These are phyloP conservation scores for Populus euphratica DNA, from an alignment of 345 rosid genomes.

Conservation along the genomic window DNA sequence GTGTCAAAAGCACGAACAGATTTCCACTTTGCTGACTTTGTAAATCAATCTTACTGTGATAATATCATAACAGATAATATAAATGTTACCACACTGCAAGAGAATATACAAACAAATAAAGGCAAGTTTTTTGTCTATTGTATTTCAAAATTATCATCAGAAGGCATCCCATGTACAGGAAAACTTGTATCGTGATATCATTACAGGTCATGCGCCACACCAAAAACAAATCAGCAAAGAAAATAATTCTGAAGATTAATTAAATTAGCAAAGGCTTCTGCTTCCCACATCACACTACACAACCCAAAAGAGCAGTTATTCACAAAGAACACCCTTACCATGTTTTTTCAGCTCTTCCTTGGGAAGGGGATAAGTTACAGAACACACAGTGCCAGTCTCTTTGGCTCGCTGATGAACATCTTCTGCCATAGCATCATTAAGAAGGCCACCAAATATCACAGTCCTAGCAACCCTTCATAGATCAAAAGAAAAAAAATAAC, in stretches of 20 bases:
- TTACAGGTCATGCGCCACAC: background rate
- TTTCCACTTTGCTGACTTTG: background rate
- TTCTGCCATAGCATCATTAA: constrained; percentile 63
- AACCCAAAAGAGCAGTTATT: background rate
- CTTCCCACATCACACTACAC: background rate
- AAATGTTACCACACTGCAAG: background rate
- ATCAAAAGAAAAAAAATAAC: constrained; percentile 2
- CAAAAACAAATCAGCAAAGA: background rate
- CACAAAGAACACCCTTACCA: constrained; percentile 41
- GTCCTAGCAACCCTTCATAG: constrained; percentile 82
- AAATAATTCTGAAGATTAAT: background rate
- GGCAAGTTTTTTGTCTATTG: background rate
- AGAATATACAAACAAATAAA: background rate
- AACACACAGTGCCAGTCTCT: constrained; percentile 70
- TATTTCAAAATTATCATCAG: background rate
- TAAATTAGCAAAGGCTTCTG: background rate
- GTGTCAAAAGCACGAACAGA: background rate
- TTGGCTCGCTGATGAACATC: constrained; percentile 57
- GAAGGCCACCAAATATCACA: constrained; percentile 83
- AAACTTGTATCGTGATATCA: background rate
- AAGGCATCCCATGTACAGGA: background rate
- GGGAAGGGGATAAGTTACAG: constrained; percentile 80
- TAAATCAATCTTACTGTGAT: background rate
- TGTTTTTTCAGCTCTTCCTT: constrained; percentile 59
- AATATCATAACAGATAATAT: background rate